phyloP scores from a whole-genome alignment of 2,329 filamentous ascomycete species.

The Pseudogymnoascus sp. region DNA sequence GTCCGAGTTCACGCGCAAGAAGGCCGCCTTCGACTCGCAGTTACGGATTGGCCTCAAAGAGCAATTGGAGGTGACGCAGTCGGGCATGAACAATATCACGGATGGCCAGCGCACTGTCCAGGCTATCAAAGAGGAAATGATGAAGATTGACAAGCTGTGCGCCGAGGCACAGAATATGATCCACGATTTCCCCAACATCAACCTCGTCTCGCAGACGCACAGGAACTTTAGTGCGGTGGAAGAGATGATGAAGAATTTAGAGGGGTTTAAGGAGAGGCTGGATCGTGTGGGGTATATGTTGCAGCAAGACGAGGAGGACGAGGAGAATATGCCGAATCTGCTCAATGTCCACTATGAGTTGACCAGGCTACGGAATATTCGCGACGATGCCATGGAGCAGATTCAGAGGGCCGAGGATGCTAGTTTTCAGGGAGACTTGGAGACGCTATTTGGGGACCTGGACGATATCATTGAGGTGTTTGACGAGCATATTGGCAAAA shows the following conservation, averaged over 20 bases:
- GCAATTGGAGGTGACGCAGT: constrained; percentile 89
- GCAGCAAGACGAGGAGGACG: constrained; percentile 72
- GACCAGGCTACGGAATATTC: constrained; percentile 83
- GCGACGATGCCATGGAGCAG: constrained; percentile 94
- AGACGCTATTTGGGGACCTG: constrained; percentile 80
- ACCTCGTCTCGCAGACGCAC: constrained; percentile 86
- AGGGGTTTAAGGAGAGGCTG: constrained; percentile 75
- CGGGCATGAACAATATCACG: constrained; percentile 79
- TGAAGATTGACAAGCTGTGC: constrained; percentile 95
- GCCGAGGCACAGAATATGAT: constrained; percentile 97
- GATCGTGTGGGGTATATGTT: constrained; percentile 70
- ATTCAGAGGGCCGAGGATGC: constrained; percentile 69
- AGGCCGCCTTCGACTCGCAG: constrained; percentile 81
- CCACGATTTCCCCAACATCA: constrained; percentile 88
- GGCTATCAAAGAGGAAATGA: constrained; percentile 95
- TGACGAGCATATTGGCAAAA: constrained; percentile 83
- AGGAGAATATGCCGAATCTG: constrained; percentile 86
- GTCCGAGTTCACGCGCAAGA: constrained; percentile 89
- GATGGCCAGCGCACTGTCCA: constrained; percentile 89
- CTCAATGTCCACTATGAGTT: constrained; percentile 86
- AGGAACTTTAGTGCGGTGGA: constrained; percentile 92
- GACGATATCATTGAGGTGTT: constrained; percentile 91
- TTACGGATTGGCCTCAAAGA: constrained; percentile 81
- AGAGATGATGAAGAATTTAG: constrained; percentile 84
- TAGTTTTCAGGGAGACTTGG: constrained; percentile 70